phyloP scores from a whole-genome alignment of 805 yeast genomes.

The Hanseniaspora vineae region DNA sequence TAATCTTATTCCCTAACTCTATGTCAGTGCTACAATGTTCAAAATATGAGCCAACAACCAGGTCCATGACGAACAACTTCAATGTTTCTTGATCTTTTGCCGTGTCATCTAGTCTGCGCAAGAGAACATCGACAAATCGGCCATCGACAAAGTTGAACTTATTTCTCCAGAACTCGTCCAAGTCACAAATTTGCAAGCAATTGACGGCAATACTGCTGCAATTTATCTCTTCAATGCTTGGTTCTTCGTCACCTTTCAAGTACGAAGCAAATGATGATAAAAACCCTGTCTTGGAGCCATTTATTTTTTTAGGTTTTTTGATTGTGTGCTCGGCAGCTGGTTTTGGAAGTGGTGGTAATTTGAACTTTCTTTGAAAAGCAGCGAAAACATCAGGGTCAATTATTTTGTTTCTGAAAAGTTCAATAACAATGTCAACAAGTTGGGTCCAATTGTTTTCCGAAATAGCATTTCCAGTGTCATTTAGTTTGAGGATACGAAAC shows the following conservation, averaged over 20 bases:
- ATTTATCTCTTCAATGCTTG: constrained; percentile 86
- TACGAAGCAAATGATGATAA: constrained; percentile 86
- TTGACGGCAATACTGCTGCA: constrained; percentile 72
- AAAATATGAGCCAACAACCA: constrained; percentile 19
- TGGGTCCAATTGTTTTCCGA: constrained; percentile 41
- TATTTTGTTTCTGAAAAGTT: constrained; percentile 60
- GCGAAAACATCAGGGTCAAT: constrained; percentile 52
- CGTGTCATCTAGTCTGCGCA: constrained; percentile 26
- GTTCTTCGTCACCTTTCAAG: constrained; percentile 90
- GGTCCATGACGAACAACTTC: constrained; percentile 40
- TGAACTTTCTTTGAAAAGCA: constrained; percentile 47
- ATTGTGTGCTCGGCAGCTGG: constrained; percentile 58
- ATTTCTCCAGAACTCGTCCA: constrained; percentile 39
- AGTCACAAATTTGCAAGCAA: constrained; percentile 61
- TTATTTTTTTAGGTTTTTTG: constrained; percentile 41
- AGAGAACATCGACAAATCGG: constrained; percentile 22
- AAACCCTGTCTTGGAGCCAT: constrained; percentile 44
- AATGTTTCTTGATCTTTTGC: constrained; percentile 32
- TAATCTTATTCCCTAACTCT: constrained; percentile 13
- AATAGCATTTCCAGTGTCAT: constrained; percentile 31
- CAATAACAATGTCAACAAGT: constrained; percentile 45
- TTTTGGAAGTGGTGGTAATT: constrained; percentile 40
- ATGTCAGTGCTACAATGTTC: constrained; percentile 22
- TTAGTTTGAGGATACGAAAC: constrained; percentile 60
- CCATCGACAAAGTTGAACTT: constrained; percentile 19